These are phyloP conservation scores for Kockovaella imperatae DNA, from an alignment of 768 basidiomycete genomes.

Conservation along the genomic window DNA sequence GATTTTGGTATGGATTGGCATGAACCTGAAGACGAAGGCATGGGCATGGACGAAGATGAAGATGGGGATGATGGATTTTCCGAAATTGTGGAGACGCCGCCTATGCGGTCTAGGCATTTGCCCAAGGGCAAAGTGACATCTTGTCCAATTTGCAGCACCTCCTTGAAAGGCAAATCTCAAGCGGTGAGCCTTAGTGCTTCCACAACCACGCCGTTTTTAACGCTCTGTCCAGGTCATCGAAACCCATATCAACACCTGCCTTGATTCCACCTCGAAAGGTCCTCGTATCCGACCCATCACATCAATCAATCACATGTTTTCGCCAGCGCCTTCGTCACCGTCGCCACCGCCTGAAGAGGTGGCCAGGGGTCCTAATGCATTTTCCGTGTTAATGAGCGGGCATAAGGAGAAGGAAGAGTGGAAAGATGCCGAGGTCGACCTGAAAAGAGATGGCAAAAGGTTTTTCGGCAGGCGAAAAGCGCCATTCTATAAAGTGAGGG, in stretches of 20 bases:
- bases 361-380: constrained; percentile 49
- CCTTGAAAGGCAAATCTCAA: constrained; percentile 29
- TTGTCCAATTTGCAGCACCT: constrained; percentile 37
- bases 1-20: constrained; percentile 60
- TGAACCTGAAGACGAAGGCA: constrained; percentile 64
- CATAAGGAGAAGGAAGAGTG: constrained; percentile 72
- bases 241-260: constrained; percentile 56
- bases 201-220: constrained; percentile 3
- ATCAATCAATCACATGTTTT: constrained; percentile 24
- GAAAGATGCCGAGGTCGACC: constrained; percentile 60
- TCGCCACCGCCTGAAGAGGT: constrained; percentile 19
- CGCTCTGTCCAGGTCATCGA: constrained; percentile 49
- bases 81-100: constrained; percentile 17
- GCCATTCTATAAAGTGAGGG: constrained; percentile 81
- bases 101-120: constrained; percentile 1
- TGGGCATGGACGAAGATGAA: constrained; percentile 41
- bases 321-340: constrained; percentile 23
- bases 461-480: constrained; percentile 56
- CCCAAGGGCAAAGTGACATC: constrained; percentile 13
- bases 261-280: constrained; percentile 47
- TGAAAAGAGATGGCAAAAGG: constrained; percentile 41
- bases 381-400: constrained; percentile 83
- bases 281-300: constrained; percentile 34
- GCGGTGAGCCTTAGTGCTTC: constrained; percentile 28
- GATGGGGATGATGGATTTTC: constrained; percentile 28